A percentile compares a stretch with the other conserved stretches of the same genome.
These are phyloP conservation scores for Xylariomycetidae sp. DNA, from an alignment of 2,329 filamentous ascomycete genomes.

Conservation along the genomic window DNA sequence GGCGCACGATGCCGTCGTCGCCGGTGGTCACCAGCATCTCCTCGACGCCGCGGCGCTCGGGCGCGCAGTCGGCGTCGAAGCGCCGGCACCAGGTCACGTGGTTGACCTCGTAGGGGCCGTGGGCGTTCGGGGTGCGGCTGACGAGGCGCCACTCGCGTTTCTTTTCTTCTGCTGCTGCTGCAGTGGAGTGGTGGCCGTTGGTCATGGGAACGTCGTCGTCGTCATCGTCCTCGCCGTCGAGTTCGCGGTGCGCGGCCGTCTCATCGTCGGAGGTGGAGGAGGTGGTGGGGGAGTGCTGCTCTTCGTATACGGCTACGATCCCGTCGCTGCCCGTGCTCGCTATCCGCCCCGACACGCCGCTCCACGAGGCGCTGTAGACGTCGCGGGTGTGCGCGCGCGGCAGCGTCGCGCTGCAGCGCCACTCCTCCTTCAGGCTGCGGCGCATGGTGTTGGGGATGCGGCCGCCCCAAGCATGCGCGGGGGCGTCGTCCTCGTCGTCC, in stretches of 20 bases:
- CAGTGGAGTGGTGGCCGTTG: conserved; percentile 7
- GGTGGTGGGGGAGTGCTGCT: conserved; percentile 29
- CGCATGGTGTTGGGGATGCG: conserved; percentile 84
- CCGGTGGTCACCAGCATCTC: conserved; percentile 89
- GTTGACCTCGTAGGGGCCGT: conserved; percentile 92
- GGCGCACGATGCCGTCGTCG: conserved; percentile 81
- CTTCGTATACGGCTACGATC: conserved; percentile 70
- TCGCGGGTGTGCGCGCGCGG: conserved; percentile 72
- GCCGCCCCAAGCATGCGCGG: conserved; percentile 28
- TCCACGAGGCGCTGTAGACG: conserved; percentile 84
- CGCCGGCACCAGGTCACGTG: conserved; percentile 82
- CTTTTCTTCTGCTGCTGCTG: conserved; percentile 9
- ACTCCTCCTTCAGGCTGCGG: conserved; percentile 70
- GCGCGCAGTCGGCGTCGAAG: conserved; percentile 53
- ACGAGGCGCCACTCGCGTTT: conserved; percentile 59
- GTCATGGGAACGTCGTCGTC: conserved; percentile 26
- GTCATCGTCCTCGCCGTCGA: conserved; percentile 21
- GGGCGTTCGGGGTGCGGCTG: conserved; percentile 63
- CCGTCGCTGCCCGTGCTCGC: conserved; percentile 91
- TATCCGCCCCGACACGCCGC: conserved; percentile 65
- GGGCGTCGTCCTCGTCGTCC: conserved; percentile 33
- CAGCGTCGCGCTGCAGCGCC: conserved; percentile 71
- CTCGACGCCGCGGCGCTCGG: conserved; percentile 51
- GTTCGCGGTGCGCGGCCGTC: conserved; percentile 21
- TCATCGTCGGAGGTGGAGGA: background rate